Evolutionary conservation across 164 flowering plant species (phyloP).

Genomic region (Sedum album): DNA sequence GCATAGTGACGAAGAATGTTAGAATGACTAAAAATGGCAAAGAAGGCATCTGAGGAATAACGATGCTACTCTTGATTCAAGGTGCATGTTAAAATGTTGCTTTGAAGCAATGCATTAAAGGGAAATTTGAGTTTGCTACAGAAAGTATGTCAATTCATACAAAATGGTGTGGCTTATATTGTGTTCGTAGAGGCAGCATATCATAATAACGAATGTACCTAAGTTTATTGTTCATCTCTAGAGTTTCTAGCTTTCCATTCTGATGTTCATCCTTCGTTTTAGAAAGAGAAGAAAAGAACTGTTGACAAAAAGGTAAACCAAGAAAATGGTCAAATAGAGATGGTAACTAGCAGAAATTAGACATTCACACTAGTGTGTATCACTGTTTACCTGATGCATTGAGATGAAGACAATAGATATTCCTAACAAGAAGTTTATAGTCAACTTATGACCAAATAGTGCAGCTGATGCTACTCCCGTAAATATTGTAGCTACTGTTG

Average conservation of each 20-base stretch:
- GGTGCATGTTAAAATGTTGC: too few relatives aligned
- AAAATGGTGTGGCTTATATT: neutral
- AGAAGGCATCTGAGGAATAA: neutral
- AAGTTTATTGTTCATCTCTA: conserved; percentile 37
- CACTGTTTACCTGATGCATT: conserved; percentile 84
- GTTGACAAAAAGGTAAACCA: conserved; percentile 19
- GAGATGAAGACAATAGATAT: conserved; percentile 98
- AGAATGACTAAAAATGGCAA: neutral
- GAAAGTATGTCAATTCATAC: neutral
- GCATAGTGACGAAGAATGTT: neutral
- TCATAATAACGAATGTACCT: conserved; percentile 24
- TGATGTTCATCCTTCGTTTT: conserved; percentile 67
- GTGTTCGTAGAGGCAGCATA: neutral
- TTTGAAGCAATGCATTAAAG: too few relatives aligned
- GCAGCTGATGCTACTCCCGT: conserved; percentile 95
- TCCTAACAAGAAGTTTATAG: conserved; percentile 83
- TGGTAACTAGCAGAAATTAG: neutral
- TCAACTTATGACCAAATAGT: conserved; percentile 85
- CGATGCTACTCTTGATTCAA: neutral
- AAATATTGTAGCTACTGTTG: conserved; percentile 98
- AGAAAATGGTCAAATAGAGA: conserved; percentile 1
- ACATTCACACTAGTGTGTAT: neutral
- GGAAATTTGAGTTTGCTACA: neutral
- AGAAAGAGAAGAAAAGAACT: too few relatives aligned
- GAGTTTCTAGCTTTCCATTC: conserved; percentile 42